Evolutionary conservation across 140 eudicot species (phyloP).

Genomic region (Eryngium alpinum): DNA sequence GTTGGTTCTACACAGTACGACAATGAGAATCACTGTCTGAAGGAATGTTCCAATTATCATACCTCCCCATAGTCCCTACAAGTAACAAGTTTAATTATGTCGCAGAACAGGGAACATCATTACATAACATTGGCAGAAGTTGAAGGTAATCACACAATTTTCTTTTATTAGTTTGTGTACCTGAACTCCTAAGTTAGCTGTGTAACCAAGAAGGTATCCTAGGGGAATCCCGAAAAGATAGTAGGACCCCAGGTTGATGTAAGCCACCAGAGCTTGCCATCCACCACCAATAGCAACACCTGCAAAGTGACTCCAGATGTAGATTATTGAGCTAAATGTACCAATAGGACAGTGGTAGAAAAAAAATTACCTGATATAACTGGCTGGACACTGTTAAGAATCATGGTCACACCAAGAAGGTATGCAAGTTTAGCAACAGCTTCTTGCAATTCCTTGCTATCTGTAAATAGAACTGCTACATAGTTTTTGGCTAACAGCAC

Average conservation of each 20-base stretch:
- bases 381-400: slow-evolving; percentile 53
- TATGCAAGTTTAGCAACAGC: slow-evolving; percentile 37
- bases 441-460: slow-evolving; percentile 28
- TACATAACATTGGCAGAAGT: background rate
- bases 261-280: slow-evolving; percentile 60
- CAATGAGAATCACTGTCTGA: slow-evolving; percentile 26
- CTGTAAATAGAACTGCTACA: slow-evolving; percentile 32
- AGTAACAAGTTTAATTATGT: background rate
- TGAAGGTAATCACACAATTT: no score
- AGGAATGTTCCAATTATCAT: slow-evolving; percentile 31
- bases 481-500: slow-evolving; percentile 21
- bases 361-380: slow-evolving; percentile 37
- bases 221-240: slow-evolving; percentile 43
- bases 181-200: slow-evolving; percentile 39
- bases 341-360: no score
- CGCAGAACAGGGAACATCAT: no score
- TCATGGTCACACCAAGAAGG: slow-evolving; percentile 39
- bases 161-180: slow-evolving; percentile 21
- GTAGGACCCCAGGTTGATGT: slow-evolving; percentile 42
- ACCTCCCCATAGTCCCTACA: slow-evolving; percentile 36
- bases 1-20: slow-evolving; percentile 28
- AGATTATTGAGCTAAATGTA: background rate
- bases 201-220: slow-evolving; percentile 44
- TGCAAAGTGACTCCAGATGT: slow-evolving; percentile 8
- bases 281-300: slow-evolving; percentile 67